Base-by-base conservation (phyloP, 2,329 filamentous ascomycete genomes). In the Ophioceras dolichostomum region DNA sequence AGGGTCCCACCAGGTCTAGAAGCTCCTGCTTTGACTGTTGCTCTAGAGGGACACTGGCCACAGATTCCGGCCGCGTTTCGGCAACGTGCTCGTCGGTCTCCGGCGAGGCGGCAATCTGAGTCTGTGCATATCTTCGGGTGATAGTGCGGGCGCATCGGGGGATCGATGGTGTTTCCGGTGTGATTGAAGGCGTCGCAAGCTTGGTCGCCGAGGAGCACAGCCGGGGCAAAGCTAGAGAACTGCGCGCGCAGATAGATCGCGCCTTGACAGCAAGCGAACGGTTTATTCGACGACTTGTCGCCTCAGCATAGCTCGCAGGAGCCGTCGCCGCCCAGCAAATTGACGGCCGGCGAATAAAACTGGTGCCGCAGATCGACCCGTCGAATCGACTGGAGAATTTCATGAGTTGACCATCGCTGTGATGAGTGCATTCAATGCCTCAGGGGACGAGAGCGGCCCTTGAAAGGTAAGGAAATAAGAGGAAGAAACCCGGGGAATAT, bases 361-460 rank as follows among this genome's bases (percentile, higher is more conserved):
- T 64, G 54, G 68, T 66, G 63, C 66, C 62, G 61, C 65, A 71
- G 62, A 70, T 65, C 62, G 68, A 69, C 63, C 69, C 61, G 59
- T 75, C 68, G 59, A 74, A 65, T 68, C 67, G 68, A 60, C 61
- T 67, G 50, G 65, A 59, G 60, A 67, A 60, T 69, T 67, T 75
- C 72, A 76, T 76, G 68, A 62, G 70, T 58, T 64, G 60, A 61
- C 65, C 62, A 56, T 61, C 67, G 70, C 71, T 58, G 46, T 62
- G 48, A 13, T 27, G 21, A 17, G 30, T 31, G 36, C 36, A 27
- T 19, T 29, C 28, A 37, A 29, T 30, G 35, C 35, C 30, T 37
- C 35, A 16, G 35, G n/a, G 13, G 20, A 24, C 32, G 19, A 14
- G 32, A n/a, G 18, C 19, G 26, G 21, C 19, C 32, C 32, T 34